Conservation (phyloP, 169 alveolate genomes). For the Cryptosporidium xiaoi region DNA sequence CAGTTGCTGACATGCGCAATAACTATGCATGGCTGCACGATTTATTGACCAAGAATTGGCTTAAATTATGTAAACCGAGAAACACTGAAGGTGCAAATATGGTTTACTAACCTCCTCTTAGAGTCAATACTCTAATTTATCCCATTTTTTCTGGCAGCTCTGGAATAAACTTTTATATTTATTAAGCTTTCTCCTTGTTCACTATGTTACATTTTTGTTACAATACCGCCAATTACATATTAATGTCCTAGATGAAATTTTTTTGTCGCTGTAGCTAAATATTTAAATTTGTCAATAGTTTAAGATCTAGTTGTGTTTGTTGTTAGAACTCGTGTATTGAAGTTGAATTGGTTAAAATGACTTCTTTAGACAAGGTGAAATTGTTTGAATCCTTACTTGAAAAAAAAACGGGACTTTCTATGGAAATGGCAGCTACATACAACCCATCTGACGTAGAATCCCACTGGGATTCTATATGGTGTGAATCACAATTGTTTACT, state of each 20-base stretch:
- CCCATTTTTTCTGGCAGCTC: too few relatives aligned
- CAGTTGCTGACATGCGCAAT: conserved; percentile 89
- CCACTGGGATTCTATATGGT: conserved; percentile 88
- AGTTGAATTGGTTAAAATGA: too few relatives aligned
- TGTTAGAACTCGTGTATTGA: too few relatives aligned
- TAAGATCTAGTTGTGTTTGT: too few relatives aligned
- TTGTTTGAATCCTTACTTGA: conserved; percentile 8
- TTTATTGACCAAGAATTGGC: conserved; percentile 83
- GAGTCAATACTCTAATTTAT: too few relatives aligned
- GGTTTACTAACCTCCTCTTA: conserved; percentile 17
- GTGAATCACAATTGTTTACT: conserved; percentile 15
- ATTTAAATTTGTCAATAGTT: too few relatives aligned
- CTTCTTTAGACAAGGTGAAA: background rate
- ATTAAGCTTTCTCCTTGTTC: too few relatives aligned
- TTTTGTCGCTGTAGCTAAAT: too few relatives aligned
- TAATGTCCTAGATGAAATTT: too few relatives aligned
- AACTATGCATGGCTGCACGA: conserved; percentile 90
- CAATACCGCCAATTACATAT: too few relatives aligned
- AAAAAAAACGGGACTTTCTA: conserved; percentile 34
- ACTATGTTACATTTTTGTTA: too few relatives aligned
- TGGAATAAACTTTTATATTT: too few relatives aligned
- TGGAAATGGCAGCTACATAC: conserved; percentile 4
- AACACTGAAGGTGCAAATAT: conserved; percentile 68
- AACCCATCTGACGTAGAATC: conserved; percentile 95
- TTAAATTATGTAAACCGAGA: conserved; percentile 60